Conservation (phyloP, 2,329 filamentous ascomycete species). For the Chrysoporthe deuterocubensis region DNA sequence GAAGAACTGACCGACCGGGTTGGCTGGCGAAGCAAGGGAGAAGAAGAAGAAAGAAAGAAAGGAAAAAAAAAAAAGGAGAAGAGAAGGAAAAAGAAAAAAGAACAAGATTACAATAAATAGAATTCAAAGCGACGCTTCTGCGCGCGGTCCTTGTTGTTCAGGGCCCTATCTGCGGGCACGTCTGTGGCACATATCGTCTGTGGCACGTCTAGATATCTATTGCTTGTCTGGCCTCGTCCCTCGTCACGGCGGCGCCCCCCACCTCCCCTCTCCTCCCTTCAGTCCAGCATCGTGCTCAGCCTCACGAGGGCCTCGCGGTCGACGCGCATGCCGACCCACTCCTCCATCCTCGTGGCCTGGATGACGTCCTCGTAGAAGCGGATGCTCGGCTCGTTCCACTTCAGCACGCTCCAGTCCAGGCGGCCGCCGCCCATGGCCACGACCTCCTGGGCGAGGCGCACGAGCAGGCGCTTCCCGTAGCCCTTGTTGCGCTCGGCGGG, state of each 20-base stretch:
- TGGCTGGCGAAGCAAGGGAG: neutral
- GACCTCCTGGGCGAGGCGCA: conserved; percentile 79
- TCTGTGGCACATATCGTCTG: neutral
- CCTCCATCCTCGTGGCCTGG: conserved; percentile 68
- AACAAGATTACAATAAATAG: neutral
- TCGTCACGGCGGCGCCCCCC: neutral
- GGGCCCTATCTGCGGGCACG: no score
- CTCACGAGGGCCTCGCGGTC: conserved; percentile 67
- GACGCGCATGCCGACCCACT: conserved; percentile 78
- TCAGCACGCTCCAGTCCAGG: conserved; percentile 88
- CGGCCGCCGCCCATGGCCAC: conserved; percentile 72
- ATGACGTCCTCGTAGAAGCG: conserved; percentile 75
- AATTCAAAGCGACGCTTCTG: no score
- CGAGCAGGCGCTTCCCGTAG: conserved; percentile 78
- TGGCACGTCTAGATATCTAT: neutral
- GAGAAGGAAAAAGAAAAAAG: neutral
- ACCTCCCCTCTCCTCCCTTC: conserved; percentile 9
- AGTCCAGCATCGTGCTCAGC: conserved; percentile 55
- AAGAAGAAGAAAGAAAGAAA: neutral
- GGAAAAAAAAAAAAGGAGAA: neutral
- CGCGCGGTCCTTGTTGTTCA: no score
- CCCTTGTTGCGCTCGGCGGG: conserved; percentile 72
- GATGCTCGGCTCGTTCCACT: conserved; percentile 92
- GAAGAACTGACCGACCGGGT: neutral
- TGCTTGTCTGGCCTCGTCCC: neutral